Base-by-base conservation (phyloP, 169 alveolate genomes). In the Plasmodium blacklocki region DNA sequence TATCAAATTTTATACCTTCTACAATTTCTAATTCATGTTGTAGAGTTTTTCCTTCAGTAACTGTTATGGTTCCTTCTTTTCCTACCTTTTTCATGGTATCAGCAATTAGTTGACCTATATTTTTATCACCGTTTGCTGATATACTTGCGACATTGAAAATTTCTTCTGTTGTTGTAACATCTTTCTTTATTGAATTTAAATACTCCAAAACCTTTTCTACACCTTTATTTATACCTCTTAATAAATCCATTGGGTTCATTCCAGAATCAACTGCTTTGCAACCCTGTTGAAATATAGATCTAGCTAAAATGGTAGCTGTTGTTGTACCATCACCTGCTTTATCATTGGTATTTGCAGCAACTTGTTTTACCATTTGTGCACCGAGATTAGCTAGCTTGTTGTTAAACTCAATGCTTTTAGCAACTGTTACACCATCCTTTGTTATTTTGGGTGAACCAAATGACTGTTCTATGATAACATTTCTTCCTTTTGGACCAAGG, bases 251-350 rank as follows among this genome's bases (percentile, higher is more conserved):
- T 14, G 99, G 99, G 94, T 99, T 99, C 96, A 99, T 95, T 23
- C 99, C 99, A 12, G 99, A 98, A 67, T 98, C 99, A n/a, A 98
- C 99, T 21, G 99, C 97, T 88, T 98, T 98, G 94, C 99, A 98
- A 32, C 99, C 99, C 56, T 98, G 99, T 88, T 97, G 97, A 96
- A 96, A 99, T 63, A 99, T 98, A 49, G 99, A 99, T 56, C 99
- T 93, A 12, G 99, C 99, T 52, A 99, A 94, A 47, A 99, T 98
- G 0, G 99, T 98, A 49, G 99, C 99, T 15, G 99, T 98, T 0
- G 99, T 99, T 49, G 99, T 99, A 47, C 99, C 99, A 90, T 99
- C 99, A 29, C 99, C 99, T 56, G 99, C 99, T 74, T 96, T 97
- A 92, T 99, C 99, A 90, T 98, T 98, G 62, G 99, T 96, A 80